Conservation (phyloP, 352 stramenopile genomes). For the Phytophthora megakarya region DNA sequence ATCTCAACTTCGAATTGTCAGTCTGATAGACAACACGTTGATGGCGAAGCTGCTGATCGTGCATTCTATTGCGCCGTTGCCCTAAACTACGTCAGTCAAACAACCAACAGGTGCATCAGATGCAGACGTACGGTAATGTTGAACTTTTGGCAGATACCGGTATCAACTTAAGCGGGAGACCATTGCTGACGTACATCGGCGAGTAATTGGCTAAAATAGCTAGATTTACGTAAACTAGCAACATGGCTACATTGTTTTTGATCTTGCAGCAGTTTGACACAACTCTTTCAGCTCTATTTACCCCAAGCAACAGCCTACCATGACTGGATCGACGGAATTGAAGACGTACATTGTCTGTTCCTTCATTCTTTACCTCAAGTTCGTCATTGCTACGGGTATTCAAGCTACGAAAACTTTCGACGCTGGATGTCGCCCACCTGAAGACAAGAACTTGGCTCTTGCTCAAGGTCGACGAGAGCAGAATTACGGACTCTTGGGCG, state of each 20-base stretch:
- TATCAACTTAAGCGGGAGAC: slow-evolving; percentile 20
- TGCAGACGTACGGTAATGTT: slow-evolving; percentile 14
- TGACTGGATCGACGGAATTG: slow-evolving; percentile 36
- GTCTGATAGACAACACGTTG: neutral
- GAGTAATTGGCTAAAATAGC: slow-evolving; percentile 32
- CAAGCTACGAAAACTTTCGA: slow-evolving; percentile 50
- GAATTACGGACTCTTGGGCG: slow-evolving; percentile 38
- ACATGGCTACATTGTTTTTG: slow-evolving; percentile 14
- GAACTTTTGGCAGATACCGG: too few relatives aligned
- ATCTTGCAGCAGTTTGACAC: neutral
- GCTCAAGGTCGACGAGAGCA: slow-evolving; percentile 38
- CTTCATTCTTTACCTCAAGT: slow-evolving; percentile 50
- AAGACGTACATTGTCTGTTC: slow-evolving; percentile 41
- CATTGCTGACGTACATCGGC: slow-evolving; percentile 6
- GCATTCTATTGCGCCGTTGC: slow-evolving; percentile 8
- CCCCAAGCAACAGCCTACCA: neutral
- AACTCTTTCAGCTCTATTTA: slow-evolving; percentile 2
- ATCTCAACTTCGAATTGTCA: slow-evolving; percentile 6
- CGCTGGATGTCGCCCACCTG: slow-evolving; percentile 36
- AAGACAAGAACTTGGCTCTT: slow-evolving; percentile 44
- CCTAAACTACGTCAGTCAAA: slow-evolving; percentile 25
- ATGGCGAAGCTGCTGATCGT: neutral
- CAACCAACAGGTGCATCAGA: slow-evolving; percentile 11
- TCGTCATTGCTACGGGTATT: slow-evolving; percentile 36
- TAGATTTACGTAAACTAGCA: slow-evolving; percentile 21